A percentile compares a stretch with the other conserved stretches of the same genome.
Conservation (phyloP, 495 filamentous ascomycete genomes). For the Diplogelasinospora grovesii region DNA sequence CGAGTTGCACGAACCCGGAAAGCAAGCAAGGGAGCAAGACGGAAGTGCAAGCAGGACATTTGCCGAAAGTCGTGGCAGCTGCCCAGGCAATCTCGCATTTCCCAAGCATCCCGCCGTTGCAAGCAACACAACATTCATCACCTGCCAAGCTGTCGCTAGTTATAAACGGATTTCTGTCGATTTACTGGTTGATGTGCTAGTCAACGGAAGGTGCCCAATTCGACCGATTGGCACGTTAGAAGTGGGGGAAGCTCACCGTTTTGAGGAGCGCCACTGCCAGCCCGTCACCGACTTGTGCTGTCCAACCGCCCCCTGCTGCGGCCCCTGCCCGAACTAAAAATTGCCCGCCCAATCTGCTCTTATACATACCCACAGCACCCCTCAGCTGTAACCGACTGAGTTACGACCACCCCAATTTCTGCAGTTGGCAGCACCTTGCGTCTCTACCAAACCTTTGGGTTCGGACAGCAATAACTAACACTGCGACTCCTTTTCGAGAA, state of each 20-base stretch:
- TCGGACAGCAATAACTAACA: conserved; percentile 2
- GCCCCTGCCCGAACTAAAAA: too few species aligned
- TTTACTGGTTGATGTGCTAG: conserved; percentile 7
- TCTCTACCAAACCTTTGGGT: conserved; percentile 1
- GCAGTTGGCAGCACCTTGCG: conserved; percentile 5
- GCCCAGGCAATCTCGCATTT: too few species aligned
- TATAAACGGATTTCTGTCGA: conserved; percentile 9
- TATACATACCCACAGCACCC: conserved; percentile 23
- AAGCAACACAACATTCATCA: conserved; percentile 1
- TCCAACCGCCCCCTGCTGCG: conserved; percentile 1
- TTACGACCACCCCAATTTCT: conserved; percentile 21
- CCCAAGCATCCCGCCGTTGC: conserved; percentile 2
- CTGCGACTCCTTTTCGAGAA: conserved; percentile 5
- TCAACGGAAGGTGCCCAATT: conserved; percentile 5
- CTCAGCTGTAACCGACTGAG: conserved; percentile 15
- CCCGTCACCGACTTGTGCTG: conserved; percentile 3
- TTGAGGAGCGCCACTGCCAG: not conserved
- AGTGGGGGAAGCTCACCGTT: conserved; percentile 7
- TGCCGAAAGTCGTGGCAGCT: too few species aligned
- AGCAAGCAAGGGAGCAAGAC: too few species aligned
- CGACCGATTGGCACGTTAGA: conserved; percentile 2
- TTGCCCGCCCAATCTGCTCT: conserved; percentile 11
- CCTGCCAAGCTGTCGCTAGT: conserved; percentile 25
- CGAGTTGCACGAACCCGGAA: too few species aligned
- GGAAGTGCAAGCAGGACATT: too few species aligned